Evolutionary conservation across 2,329 filamentous ascomycete species (phyloP).

Genomic region (Trichoderma lentiforme): DNA sequence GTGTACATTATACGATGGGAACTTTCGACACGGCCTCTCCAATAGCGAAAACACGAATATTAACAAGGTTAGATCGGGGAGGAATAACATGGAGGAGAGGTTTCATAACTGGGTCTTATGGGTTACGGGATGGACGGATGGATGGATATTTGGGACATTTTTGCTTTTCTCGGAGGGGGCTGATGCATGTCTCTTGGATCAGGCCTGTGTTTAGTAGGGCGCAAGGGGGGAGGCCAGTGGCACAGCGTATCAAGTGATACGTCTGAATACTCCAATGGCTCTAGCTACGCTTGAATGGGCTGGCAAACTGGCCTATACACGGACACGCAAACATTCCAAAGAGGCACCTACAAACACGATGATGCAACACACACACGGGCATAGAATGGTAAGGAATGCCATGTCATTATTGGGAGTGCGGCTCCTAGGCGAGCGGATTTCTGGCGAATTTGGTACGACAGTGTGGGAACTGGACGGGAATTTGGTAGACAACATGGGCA

Average conservation of each 20-base stretch:
- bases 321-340: constrained; percentile 8
- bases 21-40: neutral
- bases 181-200: neutral
- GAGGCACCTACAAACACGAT: neutral
- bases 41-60: neutral
- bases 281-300: neutral
- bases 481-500: neutral
- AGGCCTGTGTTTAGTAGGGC: neutral
- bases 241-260: neutral
- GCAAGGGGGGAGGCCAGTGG: neutral
- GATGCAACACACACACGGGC: neutral
- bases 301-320: neutral
- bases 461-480: neutral
- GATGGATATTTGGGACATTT: neutral
- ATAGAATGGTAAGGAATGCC: neutral
- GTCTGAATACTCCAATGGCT: neutral
- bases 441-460: neutral
- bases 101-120: neutral
- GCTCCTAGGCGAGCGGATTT: neutral
- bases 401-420: neutral
- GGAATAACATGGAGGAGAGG: neutral
- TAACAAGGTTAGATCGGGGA: neutral
- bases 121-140: neutral
- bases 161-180: neutral
- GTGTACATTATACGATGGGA: constrained; percentile 6